Evolutionary conservation across 1,139 yeast genomes (phyloP), one percentile per base, ranked within the genome.

Genomic region (Debaryomyces sp.): DNA sequence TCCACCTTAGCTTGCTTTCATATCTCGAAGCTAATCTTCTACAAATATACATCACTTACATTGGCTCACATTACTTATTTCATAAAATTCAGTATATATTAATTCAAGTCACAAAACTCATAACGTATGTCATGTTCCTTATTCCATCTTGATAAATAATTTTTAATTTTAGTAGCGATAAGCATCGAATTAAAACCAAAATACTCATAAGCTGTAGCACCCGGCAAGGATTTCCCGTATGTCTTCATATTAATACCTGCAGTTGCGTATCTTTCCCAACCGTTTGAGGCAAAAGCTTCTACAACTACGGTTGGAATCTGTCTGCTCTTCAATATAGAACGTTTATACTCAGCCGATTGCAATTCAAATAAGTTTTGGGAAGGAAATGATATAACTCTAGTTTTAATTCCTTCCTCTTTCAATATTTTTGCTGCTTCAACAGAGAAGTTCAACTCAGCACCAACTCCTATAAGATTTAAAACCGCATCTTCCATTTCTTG

Each of bases 181-280:
- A 54, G 55, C n/a, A 62, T 57, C n/a, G 60, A 50, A 42, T 61
- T 55, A 50, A 54, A 66, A 8, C 73, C 73, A 53, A 68, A 69
- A 53, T 59, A 62, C 27, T 67, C 58, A 48, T 68, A 69, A n/a
- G 61, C 63, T 26, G 46, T 55, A 6, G 59, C 52, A 10, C 71
- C 68, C 7, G 73, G 72, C 32, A 68, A 58, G 1, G 73, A 69
- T 42, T 64, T 63, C 12, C 71, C 71, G 44, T 59, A 66, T 3
- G 61, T 54, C 27, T 55, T 56, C 68, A 66, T 64, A 44, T 56
- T 62, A 46, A 67, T 55, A 43, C 73, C 70, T 12, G 74, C 75
- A 26, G 58, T 61, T 22, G 73, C 71, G 48, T 64, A 69, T 44
- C 70, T 58, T 49, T 68, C 73, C 75, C 75, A 70, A 6, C 70